Evolutionary conservation across 2,329 filamentous ascomycete genomes (phyloP), one percentile per base, ranked within the genome.

Genomic region (Grosmannia clavigera): DNA sequence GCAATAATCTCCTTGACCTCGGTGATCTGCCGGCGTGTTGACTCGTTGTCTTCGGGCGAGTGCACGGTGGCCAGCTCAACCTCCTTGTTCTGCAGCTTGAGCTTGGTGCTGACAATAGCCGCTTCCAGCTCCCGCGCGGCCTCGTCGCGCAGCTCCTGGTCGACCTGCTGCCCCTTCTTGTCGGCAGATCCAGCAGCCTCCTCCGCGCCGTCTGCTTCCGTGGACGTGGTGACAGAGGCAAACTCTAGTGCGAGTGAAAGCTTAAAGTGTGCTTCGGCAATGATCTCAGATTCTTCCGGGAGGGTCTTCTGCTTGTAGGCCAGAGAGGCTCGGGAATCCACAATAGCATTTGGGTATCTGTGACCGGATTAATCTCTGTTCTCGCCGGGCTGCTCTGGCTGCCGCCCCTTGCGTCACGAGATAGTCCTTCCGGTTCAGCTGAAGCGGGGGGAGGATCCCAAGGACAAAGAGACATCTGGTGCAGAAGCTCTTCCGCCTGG

Each of bases 251-350:
- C 94, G 19, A 99, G 82, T 0, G 92, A 96, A 31, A 99, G 85
- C 74, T 96, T 97, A 78, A 88, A 99, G 75, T 99, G 91, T 19
- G 90, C 92, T 76, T 99, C 94, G 51, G 94, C 92, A 60, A 97
- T 81, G 58, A 95, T 81, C 66, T 91, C 88, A 16, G 89, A 90
- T 63, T 95, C 90, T 57, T 86, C 80, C 0, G 89, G 81, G 69
- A 90, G 91, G 3, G 97, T 80, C 57, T 87, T 81, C 66, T 88
- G 75, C 73, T 95, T 95, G 68, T 95, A 82, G 50, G 82, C 81
- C 56, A 97, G 81, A 1, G 91, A 85, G 16, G 86, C 83, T 66
- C 84, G 85, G 58, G 90, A 84, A 72, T 99, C 94, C 55, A 84
- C 81, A 58, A 96, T 88, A n/a, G 94, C 92, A 65, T 90, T 86